phyloP scores from a whole-genome alignment of 2,329 filamentous ascomycete species.

The Aspergillus viridinutans region DNA sequence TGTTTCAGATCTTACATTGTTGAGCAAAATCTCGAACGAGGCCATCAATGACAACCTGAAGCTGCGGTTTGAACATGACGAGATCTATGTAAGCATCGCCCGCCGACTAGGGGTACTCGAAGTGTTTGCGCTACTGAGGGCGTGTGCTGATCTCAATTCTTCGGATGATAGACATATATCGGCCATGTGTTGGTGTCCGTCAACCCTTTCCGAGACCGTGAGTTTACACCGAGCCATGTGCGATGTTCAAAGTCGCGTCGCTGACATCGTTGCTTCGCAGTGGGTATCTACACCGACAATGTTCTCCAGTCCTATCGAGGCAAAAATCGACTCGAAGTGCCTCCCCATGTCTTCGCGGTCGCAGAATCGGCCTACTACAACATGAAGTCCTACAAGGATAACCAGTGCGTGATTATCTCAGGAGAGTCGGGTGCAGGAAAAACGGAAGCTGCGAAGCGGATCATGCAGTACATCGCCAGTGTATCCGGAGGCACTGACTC shows the following conservation, averaged over 20 bases:
- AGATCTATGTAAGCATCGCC: constrained; percentile 72
- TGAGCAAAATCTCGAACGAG: constrained; percentile 98
- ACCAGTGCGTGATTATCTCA: constrained; percentile 99
- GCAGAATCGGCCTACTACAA: constrained; percentile 97
- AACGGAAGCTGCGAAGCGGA: constrained; percentile 95
- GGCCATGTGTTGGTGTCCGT: constrained; percentile 98
- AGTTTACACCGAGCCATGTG: constrained; percentile 27
- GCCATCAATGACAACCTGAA: constrained; percentile 99
- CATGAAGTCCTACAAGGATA: constrained; percentile 99
- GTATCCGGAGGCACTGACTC: constrained; percentile 81
- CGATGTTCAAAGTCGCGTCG: neutral
- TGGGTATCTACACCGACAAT: constrained; percentile 95
- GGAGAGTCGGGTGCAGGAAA: constrained; percentile 98
- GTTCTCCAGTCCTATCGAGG: constrained; percentile 92
- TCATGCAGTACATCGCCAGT: constrained; percentile 99
- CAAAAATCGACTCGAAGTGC: constrained; percentile 90
- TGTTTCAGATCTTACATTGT: constrained; percentile 92
- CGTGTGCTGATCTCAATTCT: constrained; percentile 10
- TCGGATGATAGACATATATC: constrained; percentile 72
- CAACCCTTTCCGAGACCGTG: constrained; percentile 89
- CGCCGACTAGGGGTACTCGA: constrained; percentile 8
- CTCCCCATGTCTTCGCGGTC: constrained; percentile 95
- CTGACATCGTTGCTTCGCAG: constrained; percentile 32
- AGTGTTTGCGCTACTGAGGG: constrained; percentile 11
- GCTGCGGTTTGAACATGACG: constrained; percentile 93